Evolutionary conservation across 1,284 basidiomycete genomes (phyloP), one percentile per base, ranked within the genome.

Genomic region (Exobasidium cylindrosporum): DNA sequence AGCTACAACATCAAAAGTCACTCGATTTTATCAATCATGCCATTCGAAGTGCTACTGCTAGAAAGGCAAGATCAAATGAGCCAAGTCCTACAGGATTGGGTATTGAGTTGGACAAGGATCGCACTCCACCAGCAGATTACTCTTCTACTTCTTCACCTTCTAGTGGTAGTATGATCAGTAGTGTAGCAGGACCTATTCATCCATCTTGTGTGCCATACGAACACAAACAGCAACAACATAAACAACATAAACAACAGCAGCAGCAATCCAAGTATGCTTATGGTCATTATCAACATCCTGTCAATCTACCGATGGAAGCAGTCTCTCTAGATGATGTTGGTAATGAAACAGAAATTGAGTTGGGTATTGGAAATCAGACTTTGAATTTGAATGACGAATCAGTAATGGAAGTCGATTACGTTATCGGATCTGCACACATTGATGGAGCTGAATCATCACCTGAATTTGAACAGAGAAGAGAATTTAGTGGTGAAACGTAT

Each of bases 1-100:
- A 28, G 13, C 14, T 76, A 45, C 74, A 78, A 50, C 77, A 78
- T 57, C 75, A 75, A 32, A 74, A 76, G 49, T 79, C 77, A 45
- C 73, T 79, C 17, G 77, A 78, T 63, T 78, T 78, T 55, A 79
- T 79, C 68, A 77, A 79, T 57, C 74, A 74, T 53, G 77, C 77
- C 5, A 78, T 79, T 43, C 68, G 73, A 17, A 79, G 77, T 58
- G 77, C 77, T n/a, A 76, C 77, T 1, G 77, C 77, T 44, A 61
- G 74, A 21, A 65, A 64, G 13, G 58, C 64, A 56, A 57, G 17
- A 60, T 61, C 28, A 52, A 62, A 21, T 52, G 57, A 46, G 24
- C 40, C 53, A 1, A 62, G 57, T 50, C 57, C 61, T 14, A 53
- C 57, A n/a, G 44, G 46, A 30, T 50, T 50, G 26, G 43, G 56